Conservation (phyloP, 2,329 filamentous ascomycete genomes). For the Fusarium coffeatum region DNA sequence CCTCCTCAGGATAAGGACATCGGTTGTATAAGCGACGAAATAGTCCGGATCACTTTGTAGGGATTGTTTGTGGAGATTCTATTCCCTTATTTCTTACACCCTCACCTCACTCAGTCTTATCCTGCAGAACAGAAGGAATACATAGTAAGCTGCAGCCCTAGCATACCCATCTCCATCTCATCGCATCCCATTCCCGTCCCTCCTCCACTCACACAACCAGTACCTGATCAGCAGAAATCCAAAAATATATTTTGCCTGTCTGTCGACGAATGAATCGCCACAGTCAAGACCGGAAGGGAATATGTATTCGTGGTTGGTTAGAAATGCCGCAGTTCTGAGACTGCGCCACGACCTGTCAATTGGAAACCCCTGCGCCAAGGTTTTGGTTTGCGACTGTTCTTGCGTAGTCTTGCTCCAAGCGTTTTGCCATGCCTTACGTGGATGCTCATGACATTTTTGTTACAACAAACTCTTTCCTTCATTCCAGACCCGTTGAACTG, state of each 20-base stretch:
- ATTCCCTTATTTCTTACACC: neutral
- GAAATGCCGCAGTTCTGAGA: slow-evolving; percentile 22
- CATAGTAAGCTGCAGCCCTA: slow-evolving; percentile 14
- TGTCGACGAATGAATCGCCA: slow-evolving; percentile 13
- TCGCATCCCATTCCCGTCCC: slow-evolving; percentile 23
- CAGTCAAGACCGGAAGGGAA: neutral
- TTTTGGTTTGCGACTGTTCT: slow-evolving; percentile 11
- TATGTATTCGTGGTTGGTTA: neutral
- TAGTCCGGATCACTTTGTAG: neutral
- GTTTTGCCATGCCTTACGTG: slow-evolving; percentile 10
- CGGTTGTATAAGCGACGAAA: neutral
- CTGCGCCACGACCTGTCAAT: slow-evolving; percentile 33
- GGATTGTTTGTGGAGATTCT: neutral
- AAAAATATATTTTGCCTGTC: slow-evolving; percentile 29
- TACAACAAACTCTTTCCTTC: neutral
- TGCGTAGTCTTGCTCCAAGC: slow-evolving; percentile 2
- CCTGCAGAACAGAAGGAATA: neutral
- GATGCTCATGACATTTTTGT: neutral
- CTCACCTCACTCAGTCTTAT: neutral
- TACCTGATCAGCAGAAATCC: slow-evolving; percentile 30
- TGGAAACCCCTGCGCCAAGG: slow-evolving; percentile 6
- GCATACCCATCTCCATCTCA: neutral
- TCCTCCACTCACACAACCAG: slow-evolving; percentile 13
- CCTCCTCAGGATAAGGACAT: neutral
- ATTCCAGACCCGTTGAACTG: neutral